Percentiles rank a stretch among this genome's conserved stretches.
These are phyloP conservation scores for Paraglomus occultum DNA, from an alignment of 192 early-diverging fungal genomes.

Conservation along the genomic window DNA sequence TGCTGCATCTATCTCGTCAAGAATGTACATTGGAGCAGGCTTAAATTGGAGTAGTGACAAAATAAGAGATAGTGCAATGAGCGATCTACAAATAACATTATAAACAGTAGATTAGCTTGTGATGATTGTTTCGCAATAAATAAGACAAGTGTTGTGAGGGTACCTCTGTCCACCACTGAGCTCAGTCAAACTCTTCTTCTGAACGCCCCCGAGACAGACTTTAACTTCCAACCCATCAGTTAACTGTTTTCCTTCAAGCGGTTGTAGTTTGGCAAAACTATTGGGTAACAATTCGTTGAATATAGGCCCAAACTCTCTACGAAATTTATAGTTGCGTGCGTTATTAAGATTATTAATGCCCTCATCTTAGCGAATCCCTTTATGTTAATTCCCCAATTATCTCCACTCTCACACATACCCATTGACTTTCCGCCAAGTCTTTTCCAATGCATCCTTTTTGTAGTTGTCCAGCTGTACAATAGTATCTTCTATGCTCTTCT, in stretches of 20 bases:
- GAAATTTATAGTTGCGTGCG: neutral
- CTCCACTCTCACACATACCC: slow-evolving; percentile 41
- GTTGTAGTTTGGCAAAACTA: slow-evolving; percentile 85
- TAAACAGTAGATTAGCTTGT: slow-evolving; percentile 21
- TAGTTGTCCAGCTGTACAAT: slow-evolving; percentile 84
- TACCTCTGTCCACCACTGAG: slow-evolving; percentile 95
- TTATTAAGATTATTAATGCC: neutral
- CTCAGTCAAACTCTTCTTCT: slow-evolving; percentile 96
- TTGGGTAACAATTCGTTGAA: slow-evolving; percentile 94
- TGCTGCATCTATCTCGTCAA: slow-evolving; percentile 99
- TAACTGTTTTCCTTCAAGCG: slow-evolving; percentile 77
- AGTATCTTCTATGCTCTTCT: slow-evolving; percentile 94
- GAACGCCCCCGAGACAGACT: slow-evolving; percentile 93
- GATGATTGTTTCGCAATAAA: slow-evolving; percentile 8
- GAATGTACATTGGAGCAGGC: slow-evolving; percentile 99
- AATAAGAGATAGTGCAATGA: slow-evolving; percentile 96
- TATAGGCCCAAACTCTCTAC: slow-evolving; percentile 93
- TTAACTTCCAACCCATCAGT: slow-evolving; percentile 89
- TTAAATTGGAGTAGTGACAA: slow-evolving; percentile 96
- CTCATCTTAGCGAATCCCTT: neutral
- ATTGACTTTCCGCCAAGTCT: slow-evolving; percentile 92
- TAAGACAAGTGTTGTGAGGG: neutral
- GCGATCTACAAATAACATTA: slow-evolving; percentile 57
- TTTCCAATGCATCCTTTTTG: slow-evolving; percentile 84
- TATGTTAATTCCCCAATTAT: neutral